These are phyloP conservation scores for Fusarium albosuccineum DNA, from an alignment of 2,329 filamentous ascomycete species.

Conservation along the genomic window DNA sequence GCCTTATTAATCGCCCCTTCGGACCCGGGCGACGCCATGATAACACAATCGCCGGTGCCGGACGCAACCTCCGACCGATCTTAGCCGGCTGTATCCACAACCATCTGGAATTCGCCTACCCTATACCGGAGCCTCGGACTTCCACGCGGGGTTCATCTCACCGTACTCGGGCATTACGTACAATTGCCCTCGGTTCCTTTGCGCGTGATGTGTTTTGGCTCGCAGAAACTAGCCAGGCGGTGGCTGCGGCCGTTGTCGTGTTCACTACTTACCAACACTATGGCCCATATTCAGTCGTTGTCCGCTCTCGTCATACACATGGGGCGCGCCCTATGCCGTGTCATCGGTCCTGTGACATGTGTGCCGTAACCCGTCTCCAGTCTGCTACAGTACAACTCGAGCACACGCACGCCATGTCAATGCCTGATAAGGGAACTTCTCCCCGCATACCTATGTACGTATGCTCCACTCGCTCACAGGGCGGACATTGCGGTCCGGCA, in stretches of 20 bases:
- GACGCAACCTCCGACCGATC: conserved; percentile 39
- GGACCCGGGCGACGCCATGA: conserved; percentile 33
- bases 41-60: conserved; percentile 42
- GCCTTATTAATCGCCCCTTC: conserved; percentile 34
- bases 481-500: conserved; percentile 4
- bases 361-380: not conserved
- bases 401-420: not conserved
- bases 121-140: conserved; percentile 33
- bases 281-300: not conserved
- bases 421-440: conserved; percentile 2
- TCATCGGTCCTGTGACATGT: conserved; percentile 34
- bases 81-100: conserved; percentile 44
- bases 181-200: not conserved
- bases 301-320: not conserved
- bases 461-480: not conserved
- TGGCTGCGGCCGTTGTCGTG: conserved; percentile 10
- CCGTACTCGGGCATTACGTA: conserved; percentile 28
- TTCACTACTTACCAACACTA: not conserved
- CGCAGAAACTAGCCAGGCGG: not conserved
- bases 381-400: not conserved
- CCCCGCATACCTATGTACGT: not conserved
- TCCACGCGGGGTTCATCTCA: conserved; percentile 22
- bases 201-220: conserved; percentile 20
- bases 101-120: conserved; percentile 23
- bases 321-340: conserved; percentile 33